A percentile compares a stretch with the other conserved stretches of the same genome.
phyloP scores from a whole-genome alignment of 257 asterid genomes.

The Osmanthus fragrans region DNA sequence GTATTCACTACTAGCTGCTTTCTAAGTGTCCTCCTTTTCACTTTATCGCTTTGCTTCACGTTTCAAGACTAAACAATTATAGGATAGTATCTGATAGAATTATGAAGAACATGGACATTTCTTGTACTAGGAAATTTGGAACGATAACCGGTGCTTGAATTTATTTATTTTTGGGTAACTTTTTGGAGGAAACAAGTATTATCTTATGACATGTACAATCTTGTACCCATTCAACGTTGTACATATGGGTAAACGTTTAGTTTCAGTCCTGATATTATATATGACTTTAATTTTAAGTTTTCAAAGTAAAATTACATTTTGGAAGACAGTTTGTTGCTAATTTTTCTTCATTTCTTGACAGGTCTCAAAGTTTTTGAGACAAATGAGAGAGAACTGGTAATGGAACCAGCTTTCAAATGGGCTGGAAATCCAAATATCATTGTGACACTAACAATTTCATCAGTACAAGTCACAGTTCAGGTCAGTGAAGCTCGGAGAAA shows the following conservation, averaged over 20 bases:
- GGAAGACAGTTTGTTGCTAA: neutral
- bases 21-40: neutral
- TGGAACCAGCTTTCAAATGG: conserved; percentile 84
- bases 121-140: neutral
- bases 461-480: conserved; percentile 56
- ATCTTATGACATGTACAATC: neutral
- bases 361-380: conserved; percentile 83
- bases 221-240: neutral
- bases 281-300: neutral
- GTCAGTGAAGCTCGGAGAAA: conserved; percentile 37
- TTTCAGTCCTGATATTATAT: neutral
- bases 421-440: conserved; percentile 81
- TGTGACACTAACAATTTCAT: conserved; percentile 48
- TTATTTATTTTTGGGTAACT: too few species aligned
- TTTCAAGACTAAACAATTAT: neutral
- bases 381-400: conserved; percentile 78
- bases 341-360: conserved; percentile 26
- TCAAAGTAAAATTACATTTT: neutral
- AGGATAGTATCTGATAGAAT: neutral
- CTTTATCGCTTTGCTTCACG: neutral
- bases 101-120: neutral
- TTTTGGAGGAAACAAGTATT: neutral
- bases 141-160: neutral
- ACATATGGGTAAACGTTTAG: neutral
- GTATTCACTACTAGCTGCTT: neutral